Base-by-base conservation (phyloP, 192 early-diverging fungal genomes). In the Linnemannia zychae region DNA sequence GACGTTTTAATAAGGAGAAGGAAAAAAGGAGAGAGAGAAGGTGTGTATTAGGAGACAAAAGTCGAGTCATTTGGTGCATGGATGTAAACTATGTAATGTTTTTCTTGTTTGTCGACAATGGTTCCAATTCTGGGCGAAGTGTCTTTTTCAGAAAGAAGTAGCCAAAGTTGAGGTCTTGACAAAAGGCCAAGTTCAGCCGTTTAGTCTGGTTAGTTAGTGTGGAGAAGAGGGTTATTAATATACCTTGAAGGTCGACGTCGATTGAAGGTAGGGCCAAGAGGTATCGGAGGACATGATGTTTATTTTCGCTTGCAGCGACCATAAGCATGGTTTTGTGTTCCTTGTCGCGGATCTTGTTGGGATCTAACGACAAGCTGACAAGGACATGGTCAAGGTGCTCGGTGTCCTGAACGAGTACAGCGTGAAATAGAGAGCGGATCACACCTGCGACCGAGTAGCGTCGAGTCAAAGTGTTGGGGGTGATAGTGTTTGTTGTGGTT, bases 301-400 rank as follows among this genome's bases (percentile, higher is more conserved):
- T 87, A 77, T 89, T 89, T 15, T 86, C 78, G 38, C 71, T 84
- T 18, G 84, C 84, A 47, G 88, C 88, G 6, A 84, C 88, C 88
- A 89, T 89, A 20, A 89, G 77, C 72, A 86, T 86, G 3, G 88
- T 89, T 68, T 83, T 89, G 0, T 79, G 77, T 67, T 89, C 88
- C 52, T 66, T 77, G 71, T 89, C 78, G 28, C 78, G 76, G 44
- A 89, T 71, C 46, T 71, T 81, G 70, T 87, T 84, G 13, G 76
- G 78, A 24, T 89, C 75, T 7, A 86, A 76, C 22, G 72, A 65
- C 18, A 79, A 76, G 66, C 82, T 75, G 24, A 60, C 69, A 11
- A 89, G 80, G 53, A 89, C 82, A 49, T 86, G 81, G 37, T 86
- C 72, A 28, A 89, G 65, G 48, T 85, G 80, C 34, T 82, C 81